A percentile compares a stretch with the other conserved stretches of the same genome.
Evolutionary conservation across 179 eudicot genomes (phyloP).

Genomic region (Beta corolliflora): DNA sequence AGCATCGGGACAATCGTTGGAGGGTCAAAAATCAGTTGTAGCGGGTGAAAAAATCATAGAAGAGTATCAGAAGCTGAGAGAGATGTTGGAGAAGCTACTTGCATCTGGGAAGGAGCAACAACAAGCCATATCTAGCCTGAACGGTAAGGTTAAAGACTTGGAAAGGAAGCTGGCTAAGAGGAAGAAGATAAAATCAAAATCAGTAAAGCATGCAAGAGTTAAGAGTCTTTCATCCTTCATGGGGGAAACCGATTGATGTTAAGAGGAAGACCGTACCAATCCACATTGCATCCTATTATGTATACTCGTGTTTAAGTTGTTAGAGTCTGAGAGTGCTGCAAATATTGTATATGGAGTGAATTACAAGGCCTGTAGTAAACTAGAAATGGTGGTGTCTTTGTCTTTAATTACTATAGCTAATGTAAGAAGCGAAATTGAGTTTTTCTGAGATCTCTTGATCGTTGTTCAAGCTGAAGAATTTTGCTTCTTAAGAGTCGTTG

Average conservation of each 20-base stretch:
- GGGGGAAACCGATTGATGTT: slow-evolving; percentile 3
- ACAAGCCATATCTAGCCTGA: slow-evolving; percentile 43
- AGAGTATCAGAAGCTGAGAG: slow-evolving; percentile 59
- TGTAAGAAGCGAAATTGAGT: background rate
- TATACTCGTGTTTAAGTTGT: background rate
- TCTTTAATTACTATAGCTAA: background rate
- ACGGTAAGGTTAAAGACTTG: slow-evolving; percentile 53
- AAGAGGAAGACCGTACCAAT: background rate
- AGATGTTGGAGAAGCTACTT: slow-evolving; percentile 55
- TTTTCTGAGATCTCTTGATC: no score
- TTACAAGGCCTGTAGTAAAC: background rate
- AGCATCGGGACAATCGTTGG: background rate
- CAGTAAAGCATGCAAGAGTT: slow-evolving; percentile 25
- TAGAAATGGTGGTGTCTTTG: background rate
- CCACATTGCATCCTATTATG: slow-evolving; percentile 19
- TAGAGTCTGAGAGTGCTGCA: background rate
- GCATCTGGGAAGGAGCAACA: slow-evolving; percentile 63
- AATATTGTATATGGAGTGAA: background rate
- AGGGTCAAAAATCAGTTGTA: background rate
- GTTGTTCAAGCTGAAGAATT: background rate
- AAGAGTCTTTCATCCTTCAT: background rate
- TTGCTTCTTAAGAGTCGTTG: no score
- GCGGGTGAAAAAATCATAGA: slow-evolving; percentile 28
- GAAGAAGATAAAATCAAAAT: slow-evolving; percentile 31
- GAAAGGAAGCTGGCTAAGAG: slow-evolving; percentile 52